phyloP scores from a whole-genome alignment of 73 alveolate genomes.

The Blepharisma stoltei region DNA sequence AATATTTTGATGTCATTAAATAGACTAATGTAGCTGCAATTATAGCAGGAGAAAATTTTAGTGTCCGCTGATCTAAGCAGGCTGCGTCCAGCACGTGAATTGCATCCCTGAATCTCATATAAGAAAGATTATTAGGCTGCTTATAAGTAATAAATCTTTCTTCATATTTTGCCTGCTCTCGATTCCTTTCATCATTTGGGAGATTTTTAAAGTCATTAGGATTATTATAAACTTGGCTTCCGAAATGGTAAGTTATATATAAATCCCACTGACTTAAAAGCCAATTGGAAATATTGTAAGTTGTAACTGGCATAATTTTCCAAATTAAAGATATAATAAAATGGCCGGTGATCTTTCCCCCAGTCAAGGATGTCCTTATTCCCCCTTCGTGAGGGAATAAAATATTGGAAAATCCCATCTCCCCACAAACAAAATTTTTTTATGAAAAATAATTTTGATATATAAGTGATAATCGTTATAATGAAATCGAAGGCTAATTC shows the following conservation, averaged over 20 bases:
- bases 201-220: background rate
- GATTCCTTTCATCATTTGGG: background rate
- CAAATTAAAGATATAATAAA: too few species aligned
- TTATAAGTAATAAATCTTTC: conserved; percentile 13
- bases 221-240: background rate
- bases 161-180: background rate
- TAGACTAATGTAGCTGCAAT: background rate
- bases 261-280: conserved; percentile 39
- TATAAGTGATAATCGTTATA: too few species aligned
- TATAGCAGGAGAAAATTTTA: background rate
- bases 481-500: too few species aligned
- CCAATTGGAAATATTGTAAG: conserved; percentile 41
- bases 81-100: conserved; percentile 42
- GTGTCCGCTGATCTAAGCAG: conserved; percentile 29
- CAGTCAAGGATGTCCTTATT: too few species aligned
- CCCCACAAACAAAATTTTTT: too few species aligned
- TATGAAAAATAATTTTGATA: too few species aligned
- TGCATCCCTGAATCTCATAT: conserved; percentile 33
- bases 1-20: background rate
- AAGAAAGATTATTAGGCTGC: conserved; percentile 32
- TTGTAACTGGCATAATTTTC: conserved; percentile 36
- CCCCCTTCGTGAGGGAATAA: too few species aligned
- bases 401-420: too few species aligned
- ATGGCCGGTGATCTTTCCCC: too few species aligned
- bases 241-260: background rate